Conservation (phyloP, 1,284 basidiomycete species). For the Cryptococcus maquisensis region DNA sequence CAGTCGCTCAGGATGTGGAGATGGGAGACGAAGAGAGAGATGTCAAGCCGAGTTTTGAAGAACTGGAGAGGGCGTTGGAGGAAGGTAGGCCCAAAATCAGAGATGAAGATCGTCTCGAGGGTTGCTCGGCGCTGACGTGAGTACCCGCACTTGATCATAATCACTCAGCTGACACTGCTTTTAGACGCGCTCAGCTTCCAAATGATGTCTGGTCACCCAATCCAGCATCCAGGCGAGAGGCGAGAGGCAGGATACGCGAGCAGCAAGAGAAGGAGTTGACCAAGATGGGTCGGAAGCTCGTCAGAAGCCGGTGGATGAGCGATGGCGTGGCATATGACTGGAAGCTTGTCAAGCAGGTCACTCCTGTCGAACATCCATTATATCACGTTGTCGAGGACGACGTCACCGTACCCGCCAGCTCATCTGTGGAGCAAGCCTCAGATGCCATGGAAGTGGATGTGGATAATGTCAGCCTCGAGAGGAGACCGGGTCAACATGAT, state of each 20-base stretch:
- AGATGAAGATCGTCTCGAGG: background rate
- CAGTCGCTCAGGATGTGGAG: background rate
- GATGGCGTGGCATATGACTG: slow-evolving; percentile 18
- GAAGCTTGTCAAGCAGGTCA: background rate
- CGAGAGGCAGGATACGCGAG: slow-evolving; percentile 2
- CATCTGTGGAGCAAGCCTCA: too few species aligned
- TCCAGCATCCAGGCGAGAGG: background rate
- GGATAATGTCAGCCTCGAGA: background rate
- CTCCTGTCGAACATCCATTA: background rate
- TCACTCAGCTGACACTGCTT: too few species aligned
- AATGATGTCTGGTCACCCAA: slow-evolving; percentile 3
- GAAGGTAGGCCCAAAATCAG: background rate
- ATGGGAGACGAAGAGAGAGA: background rate
- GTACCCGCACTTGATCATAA: too few species aligned
- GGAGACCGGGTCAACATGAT: background rate
- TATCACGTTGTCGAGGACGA: background rate
- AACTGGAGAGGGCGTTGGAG: background rate
- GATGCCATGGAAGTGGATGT: background rate
- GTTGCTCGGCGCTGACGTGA: background rate
- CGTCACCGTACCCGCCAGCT: too few species aligned
- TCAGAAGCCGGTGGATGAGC: slow-evolving; percentile 12
- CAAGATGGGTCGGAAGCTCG: slow-evolving; percentile 10
- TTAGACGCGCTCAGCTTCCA: slow-evolving; percentile 9
- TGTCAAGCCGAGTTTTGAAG: background rate
- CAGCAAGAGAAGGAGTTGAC: slow-evolving; percentile 1